Conservation (phyloP, 2,329 filamentous ascomycete genomes). For the Metarhizium rileyi region DNA sequence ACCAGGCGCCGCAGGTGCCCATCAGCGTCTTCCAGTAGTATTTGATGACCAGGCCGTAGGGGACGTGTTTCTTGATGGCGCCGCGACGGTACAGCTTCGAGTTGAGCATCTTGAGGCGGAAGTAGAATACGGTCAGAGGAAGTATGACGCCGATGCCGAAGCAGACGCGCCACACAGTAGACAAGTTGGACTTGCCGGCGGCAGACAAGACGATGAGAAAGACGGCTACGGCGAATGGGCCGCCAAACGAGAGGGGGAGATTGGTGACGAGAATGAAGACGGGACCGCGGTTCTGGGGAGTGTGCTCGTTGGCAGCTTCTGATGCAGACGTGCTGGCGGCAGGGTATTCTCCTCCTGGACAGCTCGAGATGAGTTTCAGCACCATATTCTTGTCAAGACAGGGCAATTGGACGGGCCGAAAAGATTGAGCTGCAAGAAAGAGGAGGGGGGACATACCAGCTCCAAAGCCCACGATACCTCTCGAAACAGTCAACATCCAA, state of each 20-base stretch:
- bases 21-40: constrained; percentile 46
- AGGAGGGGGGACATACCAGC: constrained; percentile 14
- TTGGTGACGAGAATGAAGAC: constrained; percentile 39
- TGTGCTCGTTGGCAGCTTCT: constrained; percentile 37
- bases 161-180: constrained; percentile 37
- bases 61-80: constrained; percentile 41
- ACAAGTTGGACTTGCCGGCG: constrained; percentile 23
- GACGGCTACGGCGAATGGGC: constrained; percentile 30
- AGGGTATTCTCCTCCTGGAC: constrained; percentile 32
- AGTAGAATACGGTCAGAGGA: constrained; percentile 45
- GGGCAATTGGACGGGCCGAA: too few species aligned
- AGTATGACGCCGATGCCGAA: constrained; percentile 38
- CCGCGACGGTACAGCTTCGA: constrained; percentile 40
- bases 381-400: too few species aligned
- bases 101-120: constrained; percentile 43
- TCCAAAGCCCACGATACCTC: constrained; percentile 39
- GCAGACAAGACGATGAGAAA: constrained; percentile 36
- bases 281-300: constrained; percentile 26
- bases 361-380: background rate
- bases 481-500: constrained; percentile 41
- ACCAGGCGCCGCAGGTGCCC: constrained; percentile 46
- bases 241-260: constrained; percentile 20
- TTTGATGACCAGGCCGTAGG: constrained; percentile 37
- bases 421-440: too few species aligned
- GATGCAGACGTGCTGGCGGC: constrained; percentile 35